phyloP scores from a whole-genome alignment of 1,284 basidiomycete genomes.

The Ceratobasidium papillatum region DNA sequence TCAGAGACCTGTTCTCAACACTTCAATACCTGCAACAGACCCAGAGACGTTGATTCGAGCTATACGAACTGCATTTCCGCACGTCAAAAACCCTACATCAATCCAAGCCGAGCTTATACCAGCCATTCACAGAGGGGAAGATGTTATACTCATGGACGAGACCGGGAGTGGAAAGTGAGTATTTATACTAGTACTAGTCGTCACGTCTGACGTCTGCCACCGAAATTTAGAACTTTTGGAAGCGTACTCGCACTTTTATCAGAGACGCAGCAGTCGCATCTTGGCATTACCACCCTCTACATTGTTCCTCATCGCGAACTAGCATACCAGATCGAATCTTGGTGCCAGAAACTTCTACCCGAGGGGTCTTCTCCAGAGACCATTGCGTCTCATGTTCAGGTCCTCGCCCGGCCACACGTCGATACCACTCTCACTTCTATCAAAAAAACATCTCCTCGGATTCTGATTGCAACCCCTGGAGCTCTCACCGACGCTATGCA shows the following conservation, averaged over 20 bases:
- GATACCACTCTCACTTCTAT: conserved; percentile 49
- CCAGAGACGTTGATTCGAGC: conserved; percentile 30
- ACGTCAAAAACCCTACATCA: conserved; percentile 64
- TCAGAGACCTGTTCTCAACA: not conserved
- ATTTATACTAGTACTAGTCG: not conserved
- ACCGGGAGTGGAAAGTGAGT: conserved; percentile 81
- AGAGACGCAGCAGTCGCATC: conserved; percentile 55
- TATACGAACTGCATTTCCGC: conserved; percentile 64
- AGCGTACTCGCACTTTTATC: conserved; percentile 69
- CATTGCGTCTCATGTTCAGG: conserved; percentile 46
- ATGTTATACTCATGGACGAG: conserved; percentile 70
- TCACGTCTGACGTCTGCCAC: not conserved
- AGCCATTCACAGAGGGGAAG: conserved; percentile 60
- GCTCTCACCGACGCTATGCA: conserved; percentile 66
- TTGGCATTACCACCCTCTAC: conserved; percentile 61
- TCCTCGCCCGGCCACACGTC: conserved; percentile 34
- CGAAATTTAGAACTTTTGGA: conserved; percentile 70
- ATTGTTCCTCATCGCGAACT: conserved; percentile 79
- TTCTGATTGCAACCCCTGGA: conserved; percentile 76
- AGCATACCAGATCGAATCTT: conserved; percentile 71
- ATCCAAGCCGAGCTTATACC: conserved; percentile 69
- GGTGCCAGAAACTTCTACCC: conserved; percentile 66
- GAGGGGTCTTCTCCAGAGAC: conserved; percentile 46
- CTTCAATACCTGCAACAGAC: not conserved
- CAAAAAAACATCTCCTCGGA: conserved; percentile 60